Percentiles rank a stretch among this genome's conserved stretches.
phyloP scores from a whole-genome alignment of 2,329 filamentous ascomycete species.

The Leptographium procerum region DNA sequence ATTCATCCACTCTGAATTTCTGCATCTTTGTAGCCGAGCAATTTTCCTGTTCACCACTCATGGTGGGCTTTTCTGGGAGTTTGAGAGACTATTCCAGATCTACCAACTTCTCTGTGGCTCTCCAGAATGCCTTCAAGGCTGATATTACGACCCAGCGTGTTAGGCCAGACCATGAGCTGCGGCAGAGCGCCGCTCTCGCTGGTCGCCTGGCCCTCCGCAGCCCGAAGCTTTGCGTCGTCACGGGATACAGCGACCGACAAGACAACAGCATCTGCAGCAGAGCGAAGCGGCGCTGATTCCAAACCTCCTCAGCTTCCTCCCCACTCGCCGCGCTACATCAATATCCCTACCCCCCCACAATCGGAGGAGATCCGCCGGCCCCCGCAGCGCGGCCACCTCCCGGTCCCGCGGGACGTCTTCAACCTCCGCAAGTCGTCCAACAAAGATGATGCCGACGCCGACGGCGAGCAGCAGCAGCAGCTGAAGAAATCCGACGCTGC shows the following conservation, averaged over 20 bases:
- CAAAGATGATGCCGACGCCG: slow-evolving; percentile 7
- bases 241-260: background rate
- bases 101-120: background rate
- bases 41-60: background rate
- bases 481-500: slow-evolving; percentile 41
- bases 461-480: slow-evolving; percentile 20
- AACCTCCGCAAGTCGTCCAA: slow-evolving; percentile 22
- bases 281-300: slow-evolving; percentile 14
- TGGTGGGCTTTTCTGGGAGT: background rate
- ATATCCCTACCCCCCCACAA: slow-evolving; percentile 68
- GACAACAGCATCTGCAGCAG: background rate
- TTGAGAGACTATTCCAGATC: background rate
- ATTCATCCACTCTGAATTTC: background rate
- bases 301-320: slow-evolving; percentile 51
- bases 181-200: background rate
- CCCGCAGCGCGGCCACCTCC: slow-evolving; percentile 64
- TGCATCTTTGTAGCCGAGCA: background rate
- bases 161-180: background rate
- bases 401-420: slow-evolving; percentile 75
- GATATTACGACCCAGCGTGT: slow-evolving; percentile 3
- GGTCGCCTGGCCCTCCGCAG: background rate
- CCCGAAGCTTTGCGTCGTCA: background rate
- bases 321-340: slow-evolving; percentile 80
- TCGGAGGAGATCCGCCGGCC: slow-evolving; percentile 38
- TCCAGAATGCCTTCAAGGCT: slow-evolving; percentile 9